Evolutionary conservation across 768 basidiomycete species (phyloP).

Genomic region (Galerina marginata): DNA sequence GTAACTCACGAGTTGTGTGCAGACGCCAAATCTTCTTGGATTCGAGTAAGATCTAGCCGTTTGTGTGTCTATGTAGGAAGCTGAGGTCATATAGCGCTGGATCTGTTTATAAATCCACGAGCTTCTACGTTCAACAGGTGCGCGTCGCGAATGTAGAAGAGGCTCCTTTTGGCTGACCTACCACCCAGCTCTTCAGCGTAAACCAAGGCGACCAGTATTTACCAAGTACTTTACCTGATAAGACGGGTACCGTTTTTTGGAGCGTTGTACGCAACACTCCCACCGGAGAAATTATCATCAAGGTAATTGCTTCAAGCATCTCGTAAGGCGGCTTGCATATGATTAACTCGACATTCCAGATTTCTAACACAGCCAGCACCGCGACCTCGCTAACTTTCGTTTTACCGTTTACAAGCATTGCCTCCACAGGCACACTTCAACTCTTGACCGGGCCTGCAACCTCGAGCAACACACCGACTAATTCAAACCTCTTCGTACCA

Average conservation of each 20-base stretch:
- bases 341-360: constrained; percentile 33
- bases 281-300: constrained; percentile 55
- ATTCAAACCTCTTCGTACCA: constrained; percentile 55
- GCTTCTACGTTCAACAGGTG: constrained; percentile 68
- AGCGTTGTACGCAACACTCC: constrained; percentile 53
- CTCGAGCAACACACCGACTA: constrained; percentile 59
- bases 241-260: constrained; percentile 61
- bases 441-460: constrained; percentile 42
- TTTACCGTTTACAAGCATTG: constrained; percentile 53
- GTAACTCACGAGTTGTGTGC: neutral
- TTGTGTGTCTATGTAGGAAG: neutral
- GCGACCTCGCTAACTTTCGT: constrained; percentile 52
- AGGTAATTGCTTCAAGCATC: constrained; percentile 37
- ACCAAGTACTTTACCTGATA: constrained; percentile 61
- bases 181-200: constrained; percentile 59
- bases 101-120: constrained; percentile 60
- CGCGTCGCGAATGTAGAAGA: neutral
- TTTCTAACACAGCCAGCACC: constrained; percentile 54
- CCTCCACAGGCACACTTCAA: constrained; percentile 25
- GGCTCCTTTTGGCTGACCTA: neutral
- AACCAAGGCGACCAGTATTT: constrained; percentile 68
- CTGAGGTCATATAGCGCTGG: constrained; percentile 45
- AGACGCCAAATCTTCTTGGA: constrained; percentile 64
- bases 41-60: constrained; percentile 54
- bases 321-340: too few species aligned